Evolutionary conservation across 345 rosid species (phyloP), one percentile per base, ranked within the genome.

Genomic region (Combretum micranthum): DNA sequence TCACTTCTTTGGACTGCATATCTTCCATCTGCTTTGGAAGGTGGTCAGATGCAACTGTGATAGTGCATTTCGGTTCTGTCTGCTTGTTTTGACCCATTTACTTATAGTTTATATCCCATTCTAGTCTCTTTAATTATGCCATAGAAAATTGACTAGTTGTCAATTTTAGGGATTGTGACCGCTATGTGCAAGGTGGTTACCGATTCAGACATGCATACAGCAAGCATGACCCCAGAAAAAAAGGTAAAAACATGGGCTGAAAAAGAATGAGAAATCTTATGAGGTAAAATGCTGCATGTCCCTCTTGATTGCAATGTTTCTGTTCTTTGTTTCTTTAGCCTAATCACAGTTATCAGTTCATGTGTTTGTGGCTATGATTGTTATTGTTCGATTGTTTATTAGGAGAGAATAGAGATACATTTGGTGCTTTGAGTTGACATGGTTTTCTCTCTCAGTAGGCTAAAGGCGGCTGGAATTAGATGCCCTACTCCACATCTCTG

Each of bases 161-260:
- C 26, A 25, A 32, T 32, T 55, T 44, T 57, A 92, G 98, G 82
- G 98, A 92, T 59, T 85, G 97, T 50, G 97, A 92, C 79, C 81
- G 93, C 37, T 92, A 88, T 69, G 98, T 92, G 42, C 96, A 86
- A 77, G 98, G 98, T 69, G 98, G 86, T 71, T 92, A 78, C 69
- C 90, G 98, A 37, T 92, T 92, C 71, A 83, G 98, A 76, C 55
- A 83, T 77, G 97, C 96, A 15, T 92, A 92, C 68, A 81, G 94
- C 77, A 83, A 85, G 71, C 98, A 92, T 70, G 88, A 92, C 75
- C 96, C 96, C 2, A 81, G 98, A 57, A 57, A 88, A 92, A 80
- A 92, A 88, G 98, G 98, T 92, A 21, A 83, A 88, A 71, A 92
- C 89, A 0, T 92, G 98, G 98, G 98, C 98, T 68, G 98, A 92